phyloP scores from a whole-genome alignment of 1,284 basidiomycete species.

The Butyriboletus regius region DNA sequence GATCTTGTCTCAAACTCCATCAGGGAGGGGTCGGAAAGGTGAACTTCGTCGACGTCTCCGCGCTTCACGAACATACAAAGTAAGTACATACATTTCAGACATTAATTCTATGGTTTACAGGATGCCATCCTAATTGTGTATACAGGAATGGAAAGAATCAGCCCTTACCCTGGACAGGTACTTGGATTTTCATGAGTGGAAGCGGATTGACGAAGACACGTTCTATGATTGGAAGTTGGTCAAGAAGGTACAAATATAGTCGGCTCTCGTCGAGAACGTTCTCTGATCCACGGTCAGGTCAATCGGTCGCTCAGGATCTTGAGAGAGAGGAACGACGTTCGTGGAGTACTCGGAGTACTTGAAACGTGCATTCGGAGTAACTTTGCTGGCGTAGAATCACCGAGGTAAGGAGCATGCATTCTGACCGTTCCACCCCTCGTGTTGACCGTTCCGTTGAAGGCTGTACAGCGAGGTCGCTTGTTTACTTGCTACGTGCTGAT shows the following conservation, averaged over 20 bases:
- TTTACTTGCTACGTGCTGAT: not conserved
- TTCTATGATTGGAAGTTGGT: slow-evolving; percentile 86
- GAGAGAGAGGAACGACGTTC: slow-evolving; percentile 67
- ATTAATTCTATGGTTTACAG: not conserved
- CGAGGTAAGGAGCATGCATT: slow-evolving; percentile 41
- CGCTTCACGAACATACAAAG: slow-evolving; percentile 65
- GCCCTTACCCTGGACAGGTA: slow-evolving; percentile 76
- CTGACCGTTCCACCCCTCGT: not conserved
- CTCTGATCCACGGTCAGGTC: slow-evolving; percentile 39
- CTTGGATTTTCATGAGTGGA: slow-evolving; percentile 83
- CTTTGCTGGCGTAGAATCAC: slow-evolving; percentile 90
- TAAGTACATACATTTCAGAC: slow-evolving; percentile 15
- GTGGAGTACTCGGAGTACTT: slow-evolving; percentile 81
- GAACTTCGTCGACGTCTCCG: slow-evolving; percentile 68
- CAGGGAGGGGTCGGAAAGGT: slow-evolving; percentile 81
- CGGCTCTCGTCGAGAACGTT: not conserved
- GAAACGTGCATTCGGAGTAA: slow-evolving; percentile 89
- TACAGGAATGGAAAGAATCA: slow-evolving; percentile 75
- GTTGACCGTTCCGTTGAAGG: slow-evolving; percentile 34
- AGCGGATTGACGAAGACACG: slow-evolving; percentile 73
- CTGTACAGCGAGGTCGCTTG: slow-evolving; percentile 79
- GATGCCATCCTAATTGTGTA: not conserved
- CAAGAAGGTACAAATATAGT: slow-evolving; percentile 47
- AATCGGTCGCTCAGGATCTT: slow-evolving; percentile 56
- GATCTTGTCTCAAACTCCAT: slow-evolving; percentile 1